Percentiles rank a stretch among this genome's conserved stretches.
These are phyloP conservation scores for Mycena sanguinolenta DNA, from an alignment of 768 basidiomycete species.

Conservation along the genomic window DNA sequence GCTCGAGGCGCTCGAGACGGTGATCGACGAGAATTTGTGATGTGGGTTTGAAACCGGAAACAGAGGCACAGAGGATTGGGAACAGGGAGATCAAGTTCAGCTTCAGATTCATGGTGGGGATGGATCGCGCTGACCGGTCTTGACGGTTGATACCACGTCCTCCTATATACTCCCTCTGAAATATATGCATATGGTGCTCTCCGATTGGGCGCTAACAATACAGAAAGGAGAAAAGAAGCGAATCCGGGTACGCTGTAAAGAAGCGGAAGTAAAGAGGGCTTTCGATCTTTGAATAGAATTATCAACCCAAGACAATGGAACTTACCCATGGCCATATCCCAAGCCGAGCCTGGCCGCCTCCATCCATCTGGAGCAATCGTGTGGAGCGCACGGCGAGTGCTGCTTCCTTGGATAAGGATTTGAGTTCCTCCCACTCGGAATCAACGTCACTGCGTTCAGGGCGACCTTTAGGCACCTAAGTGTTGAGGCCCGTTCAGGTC, in stretches of 20 bases:
- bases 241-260: neutral
- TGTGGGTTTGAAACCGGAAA: constrained; percentile 28
- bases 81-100: constrained; percentile 21
- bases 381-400: neutral
- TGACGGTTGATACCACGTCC: constrained; percentile 10
- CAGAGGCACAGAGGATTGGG: constrained; percentile 24
- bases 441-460: too few species aligned
- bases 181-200: constrained; percentile 23
- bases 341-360: constrained; percentile 25
- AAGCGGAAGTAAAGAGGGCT: constrained; percentile 15
- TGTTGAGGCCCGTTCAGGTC: too few species aligned
- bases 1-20: constrained; percentile 29
- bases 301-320: constrained; percentile 17
- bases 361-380: constrained; percentile 21
- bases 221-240: constrained; percentile 25
- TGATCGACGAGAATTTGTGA: constrained; percentile 26
- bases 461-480: too few species aligned
- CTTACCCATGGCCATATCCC: constrained; percentile 22
- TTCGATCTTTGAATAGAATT: constrained; percentile 20
- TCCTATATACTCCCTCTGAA: constrained; percentile 18
- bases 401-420: too few species aligned
- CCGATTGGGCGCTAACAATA: constrained; percentile 16
- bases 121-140: constrained; percentile 19
- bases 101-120: constrained; percentile 29
- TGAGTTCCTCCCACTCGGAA: too few species aligned